These are phyloP conservation scores for Aspergillus incahuasiensis DNA, from an alignment of 495 filamentous ascomycete genomes.

Conservation along the genomic window DNA sequence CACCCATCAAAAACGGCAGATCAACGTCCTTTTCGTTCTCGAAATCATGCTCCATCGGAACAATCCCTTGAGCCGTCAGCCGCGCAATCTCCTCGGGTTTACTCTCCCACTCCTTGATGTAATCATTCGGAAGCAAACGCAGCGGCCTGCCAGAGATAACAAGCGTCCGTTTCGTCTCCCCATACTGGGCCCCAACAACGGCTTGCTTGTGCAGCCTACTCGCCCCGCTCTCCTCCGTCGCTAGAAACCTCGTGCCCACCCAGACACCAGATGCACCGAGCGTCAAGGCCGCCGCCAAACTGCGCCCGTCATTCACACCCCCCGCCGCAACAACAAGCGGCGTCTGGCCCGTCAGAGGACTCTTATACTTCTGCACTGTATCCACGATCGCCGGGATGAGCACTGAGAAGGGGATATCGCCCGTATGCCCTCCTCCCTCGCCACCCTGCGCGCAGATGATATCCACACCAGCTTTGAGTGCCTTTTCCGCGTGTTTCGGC, in stretches of 20 bases:
- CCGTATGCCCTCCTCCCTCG: slow-evolving; percentile 77
- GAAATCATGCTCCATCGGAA: slow-evolving; percentile 76
- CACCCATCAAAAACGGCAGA: slow-evolving; percentile 87
- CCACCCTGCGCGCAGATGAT: slow-evolving; percentile 81
- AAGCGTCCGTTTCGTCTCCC: slow-evolving; percentile 72
- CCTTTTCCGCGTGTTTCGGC: slow-evolving; percentile 82
- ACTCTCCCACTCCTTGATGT: slow-evolving; percentile 73
- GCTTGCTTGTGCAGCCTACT: slow-evolving; percentile 73
- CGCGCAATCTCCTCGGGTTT: slow-evolving; percentile 64
- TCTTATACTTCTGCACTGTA: slow-evolving; percentile 57
- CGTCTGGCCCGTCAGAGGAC: slow-evolving; percentile 50
- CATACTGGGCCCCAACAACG: slow-evolving; percentile 69
- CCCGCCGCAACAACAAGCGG: slow-evolving; percentile 72
- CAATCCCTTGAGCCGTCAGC: slow-evolving; percentile 67
- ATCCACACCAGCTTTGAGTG: slow-evolving; percentile 73
- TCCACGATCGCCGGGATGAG: slow-evolving; percentile 74
- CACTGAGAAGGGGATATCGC: slow-evolving; percentile 66
- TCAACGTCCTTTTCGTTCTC: slow-evolving; percentile 74
- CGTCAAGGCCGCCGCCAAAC: slow-evolving; percentile 66
- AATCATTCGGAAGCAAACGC: slow-evolving; percentile 75
- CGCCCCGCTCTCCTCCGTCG: slow-evolving; percentile 69
- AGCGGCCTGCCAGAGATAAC: slow-evolving; percentile 75
- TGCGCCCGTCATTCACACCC: slow-evolving; percentile 66
- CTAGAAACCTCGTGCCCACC: slow-evolving; percentile 85
- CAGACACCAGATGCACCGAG: slow-evolving; percentile 71